Conservation (phyloP, 805 yeast genomes). For the Lipomyces sp. region DNA sequence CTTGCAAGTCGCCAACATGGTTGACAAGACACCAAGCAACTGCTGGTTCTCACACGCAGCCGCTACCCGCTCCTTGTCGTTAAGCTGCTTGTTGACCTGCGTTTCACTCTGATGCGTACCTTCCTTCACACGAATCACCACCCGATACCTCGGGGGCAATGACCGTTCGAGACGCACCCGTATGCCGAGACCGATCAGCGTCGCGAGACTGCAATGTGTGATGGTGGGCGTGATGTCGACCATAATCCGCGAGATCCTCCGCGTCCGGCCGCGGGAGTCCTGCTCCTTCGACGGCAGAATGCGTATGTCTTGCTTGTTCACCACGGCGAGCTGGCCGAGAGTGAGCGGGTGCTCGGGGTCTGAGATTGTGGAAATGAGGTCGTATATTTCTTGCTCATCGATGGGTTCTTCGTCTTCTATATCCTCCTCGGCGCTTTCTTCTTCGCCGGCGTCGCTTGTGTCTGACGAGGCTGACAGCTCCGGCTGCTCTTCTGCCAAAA, state of each 20-base stretch:
- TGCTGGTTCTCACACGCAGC: slow-evolving; percentile 99
- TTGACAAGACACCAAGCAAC: slow-evolving; percentile 80
- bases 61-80: slow-evolving; percentile 95
- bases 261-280: slow-evolving; percentile 21
- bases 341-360: slow-evolving; percentile 98
- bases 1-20: slow-evolving; percentile 80
- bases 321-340: slow-evolving; percentile 90
- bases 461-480: slow-evolving; percentile 25
- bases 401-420: slow-evolving; percentile 51
- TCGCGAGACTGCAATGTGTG: slow-evolving; percentile 95
- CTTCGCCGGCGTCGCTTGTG: slow-evolving; percentile 31
- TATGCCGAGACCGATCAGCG: slow-evolving; percentile 91
- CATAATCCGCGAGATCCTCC: slow-evolving; percentile 66
- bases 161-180: slow-evolving; percentile 87
- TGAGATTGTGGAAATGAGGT: slow-evolving; percentile 76
- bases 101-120: slow-evolving; percentile 95
- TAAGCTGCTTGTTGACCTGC: slow-evolving; percentile 93
- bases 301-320: slow-evolving; percentile 73
- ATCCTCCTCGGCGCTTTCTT: too few relatives aligned
- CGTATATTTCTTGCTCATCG: slow-evolving; percentile 83
- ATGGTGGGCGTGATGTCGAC: slow-evolving; percentile 94
- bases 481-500: slow-evolving; percentile 7
- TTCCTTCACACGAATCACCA: slow-evolving; percentile 73
- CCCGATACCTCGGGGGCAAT: slow-evolving; percentile 78
- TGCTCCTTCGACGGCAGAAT: slow-evolving; percentile 58